Evolutionary conservation across 352 stramenopile genomes (phyloP).

Genomic region (Pythium brachiatum): DNA sequence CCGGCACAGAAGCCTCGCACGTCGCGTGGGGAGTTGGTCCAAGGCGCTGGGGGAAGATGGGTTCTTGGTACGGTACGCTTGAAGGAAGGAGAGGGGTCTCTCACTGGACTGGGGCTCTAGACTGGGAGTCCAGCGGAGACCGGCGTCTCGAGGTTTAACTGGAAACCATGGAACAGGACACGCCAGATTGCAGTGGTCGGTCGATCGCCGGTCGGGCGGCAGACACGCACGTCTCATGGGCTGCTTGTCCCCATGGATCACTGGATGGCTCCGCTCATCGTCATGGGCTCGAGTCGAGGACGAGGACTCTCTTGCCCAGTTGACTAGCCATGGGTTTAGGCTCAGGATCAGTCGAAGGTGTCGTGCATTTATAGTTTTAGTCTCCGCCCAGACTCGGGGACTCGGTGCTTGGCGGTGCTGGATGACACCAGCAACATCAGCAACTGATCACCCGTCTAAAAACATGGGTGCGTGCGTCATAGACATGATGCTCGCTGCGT

Average conservation of each 20-base stretch:
- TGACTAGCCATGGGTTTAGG: not conserved
- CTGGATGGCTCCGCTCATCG: too few relatives aligned
- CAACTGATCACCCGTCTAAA: constrained; percentile 3
- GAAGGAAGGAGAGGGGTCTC: not conserved
- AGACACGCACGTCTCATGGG: not conserved
- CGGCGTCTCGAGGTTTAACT: not conserved
- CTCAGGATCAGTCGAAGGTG: not conserved
- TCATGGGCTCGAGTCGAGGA: not conserved
- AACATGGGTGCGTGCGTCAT: not conserved
- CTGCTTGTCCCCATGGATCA: not conserved
- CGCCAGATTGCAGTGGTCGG: constrained; percentile 4
- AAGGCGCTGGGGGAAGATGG: not conserved
- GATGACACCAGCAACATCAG: not conserved
- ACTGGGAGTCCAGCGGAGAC: not conserved
- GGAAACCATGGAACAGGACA: constrained; percentile 6
- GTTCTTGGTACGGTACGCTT: not conserved
- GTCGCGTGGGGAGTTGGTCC: not conserved
- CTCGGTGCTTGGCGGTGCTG: not conserved
- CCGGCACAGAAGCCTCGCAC: not conserved
- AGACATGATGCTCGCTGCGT: constrained; percentile 5
- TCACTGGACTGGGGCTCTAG: not conserved
- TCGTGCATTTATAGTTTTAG: not conserved
- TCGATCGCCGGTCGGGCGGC: not conserved
- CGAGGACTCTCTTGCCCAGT: not conserved
- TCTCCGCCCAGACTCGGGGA: not conserved